These are phyloP conservation scores for Candolleomyces eurysporus DNA, from an alignment of 768 basidiomycete species.

Conservation along the genomic window DNA sequence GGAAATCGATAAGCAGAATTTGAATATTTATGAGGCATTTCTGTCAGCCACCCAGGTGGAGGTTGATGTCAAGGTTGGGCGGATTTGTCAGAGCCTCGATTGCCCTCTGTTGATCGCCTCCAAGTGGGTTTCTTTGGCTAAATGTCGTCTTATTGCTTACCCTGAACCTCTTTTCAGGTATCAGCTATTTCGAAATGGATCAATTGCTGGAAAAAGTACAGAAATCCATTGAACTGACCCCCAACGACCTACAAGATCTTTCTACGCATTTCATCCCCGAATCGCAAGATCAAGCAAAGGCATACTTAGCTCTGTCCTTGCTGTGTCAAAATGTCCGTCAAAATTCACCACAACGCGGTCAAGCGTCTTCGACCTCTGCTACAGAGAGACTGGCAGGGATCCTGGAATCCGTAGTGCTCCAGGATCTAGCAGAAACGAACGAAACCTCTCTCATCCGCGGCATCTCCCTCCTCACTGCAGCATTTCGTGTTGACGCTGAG, in stretches of 20 bases:
- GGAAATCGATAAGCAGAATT: no score
- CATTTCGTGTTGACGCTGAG: slow-evolving; percentile 81
- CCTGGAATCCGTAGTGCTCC: slow-evolving; percentile 50
- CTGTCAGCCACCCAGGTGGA: no score
- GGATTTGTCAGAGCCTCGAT: no score
- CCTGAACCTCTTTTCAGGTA: not conserved
- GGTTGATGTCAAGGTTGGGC: no score
- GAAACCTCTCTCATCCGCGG: slow-evolving; percentile 53
- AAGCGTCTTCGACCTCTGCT: slow-evolving; percentile 31
- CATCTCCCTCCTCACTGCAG: slow-evolving; percentile 67
- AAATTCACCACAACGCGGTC: slow-evolving; percentile 33
- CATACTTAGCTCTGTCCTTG: slow-evolving; percentile 66
- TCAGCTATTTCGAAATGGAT: not conserved
- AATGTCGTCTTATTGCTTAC: not conserved
- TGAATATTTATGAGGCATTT: no score
- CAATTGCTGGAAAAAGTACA: slow-evolving; percentile 1
- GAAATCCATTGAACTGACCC: slow-evolving; percentile 13
- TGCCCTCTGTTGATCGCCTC: not conserved
- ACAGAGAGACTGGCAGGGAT: slow-evolving; percentile 48
- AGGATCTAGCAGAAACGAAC: slow-evolving; percentile 53
- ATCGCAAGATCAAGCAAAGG: slow-evolving; percentile 53
- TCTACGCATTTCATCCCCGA: not conserved
- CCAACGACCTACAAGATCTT: slow-evolving; percentile 34
- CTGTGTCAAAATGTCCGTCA: slow-evolving; percentile 60
- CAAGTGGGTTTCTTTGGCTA: not conserved